phyloP scores from a whole-genome alignment of 495 filamentous ascomycete genomes.

The Lindgomyces ingoldianus region DNA sequence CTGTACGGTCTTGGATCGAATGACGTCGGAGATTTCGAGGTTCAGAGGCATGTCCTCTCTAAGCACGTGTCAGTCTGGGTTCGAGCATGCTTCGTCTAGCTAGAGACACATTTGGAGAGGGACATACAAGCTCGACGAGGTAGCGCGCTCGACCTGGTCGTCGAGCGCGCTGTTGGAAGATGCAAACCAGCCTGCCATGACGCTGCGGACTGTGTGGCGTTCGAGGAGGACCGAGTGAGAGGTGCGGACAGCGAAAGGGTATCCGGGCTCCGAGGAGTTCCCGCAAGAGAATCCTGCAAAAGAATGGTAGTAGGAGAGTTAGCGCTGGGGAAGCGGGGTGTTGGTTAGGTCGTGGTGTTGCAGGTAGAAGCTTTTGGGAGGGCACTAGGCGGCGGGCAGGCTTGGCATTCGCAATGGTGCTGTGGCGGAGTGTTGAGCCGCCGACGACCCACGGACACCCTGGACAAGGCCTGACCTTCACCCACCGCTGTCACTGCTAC shows the following conservation, averaged over 20 bases:
- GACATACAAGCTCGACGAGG: conserved; percentile 81
- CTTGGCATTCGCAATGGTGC: conserved; percentile 10
- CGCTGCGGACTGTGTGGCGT: background rate
- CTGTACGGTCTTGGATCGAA: conserved; percentile 93
- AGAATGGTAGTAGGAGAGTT: no score
- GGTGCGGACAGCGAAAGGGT: background rate
- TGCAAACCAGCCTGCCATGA: conserved; percentile 87
- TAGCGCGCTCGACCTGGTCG: conserved; percentile 94
- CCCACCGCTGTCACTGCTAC: no score
- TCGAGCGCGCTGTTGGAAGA: conserved; percentile 80
- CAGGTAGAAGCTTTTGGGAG: background rate
- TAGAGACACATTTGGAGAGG: background rate
- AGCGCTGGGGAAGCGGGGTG: no score
- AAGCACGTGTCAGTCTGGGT: conserved; percentile 25
- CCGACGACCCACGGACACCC: background rate
- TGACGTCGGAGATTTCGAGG: conserved; percentile 94
- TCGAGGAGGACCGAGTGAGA: background rate
- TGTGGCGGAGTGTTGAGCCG: background rate
- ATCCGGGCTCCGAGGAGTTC: no score
- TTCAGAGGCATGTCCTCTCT: conserved; percentile 97
- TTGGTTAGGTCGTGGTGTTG: background rate
- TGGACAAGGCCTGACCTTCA: background rate
- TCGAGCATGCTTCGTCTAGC: background rate
- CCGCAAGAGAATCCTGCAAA: no score
- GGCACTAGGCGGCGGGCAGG: background rate